A percentile compares a stretch with the other conserved stretches of the same genome.
phyloP scores from a whole-genome alignment of 163 green algal species.

The Chloroidium sp. region DNA sequence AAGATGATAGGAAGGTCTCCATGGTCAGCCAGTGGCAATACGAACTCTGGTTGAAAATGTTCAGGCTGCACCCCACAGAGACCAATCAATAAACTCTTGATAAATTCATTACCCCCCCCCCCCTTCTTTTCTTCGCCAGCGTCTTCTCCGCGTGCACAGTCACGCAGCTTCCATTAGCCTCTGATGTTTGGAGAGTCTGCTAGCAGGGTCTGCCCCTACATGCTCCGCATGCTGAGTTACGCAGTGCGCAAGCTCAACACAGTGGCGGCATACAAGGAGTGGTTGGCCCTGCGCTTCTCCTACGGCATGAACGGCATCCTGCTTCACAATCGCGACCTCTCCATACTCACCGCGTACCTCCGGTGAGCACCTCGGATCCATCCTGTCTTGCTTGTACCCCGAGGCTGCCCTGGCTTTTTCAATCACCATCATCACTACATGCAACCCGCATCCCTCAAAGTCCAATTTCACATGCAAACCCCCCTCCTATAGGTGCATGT shows the following conservation, averaged over 20 bases:
- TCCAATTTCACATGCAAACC: not conserved
- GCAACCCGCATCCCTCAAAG: not conserved
- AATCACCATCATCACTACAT: too few species aligned
- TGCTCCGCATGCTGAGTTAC: constrained; percentile 24
- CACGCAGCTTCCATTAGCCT: too few species aligned
- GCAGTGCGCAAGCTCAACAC: constrained; percentile 20
- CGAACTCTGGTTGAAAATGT: too few species aligned
- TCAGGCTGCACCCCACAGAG: too few species aligned
- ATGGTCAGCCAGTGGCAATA: too few species aligned
- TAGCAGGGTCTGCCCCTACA: constrained; percentile 26
- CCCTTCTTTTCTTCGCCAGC: too few species aligned
- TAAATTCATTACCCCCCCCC: too few species aligned
- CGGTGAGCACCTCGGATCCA: constrained; percentile 1
- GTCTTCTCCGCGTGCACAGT: too few species aligned
- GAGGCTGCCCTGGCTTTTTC: not conserved
- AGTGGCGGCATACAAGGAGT: constrained; percentile 7
- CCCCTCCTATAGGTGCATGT: not conserved
- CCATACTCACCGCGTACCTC: constrained; percentile 17
- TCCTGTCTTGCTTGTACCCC: too few species aligned
- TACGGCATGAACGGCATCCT: constrained; percentile 49
- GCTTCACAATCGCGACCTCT: constrained; percentile 17
- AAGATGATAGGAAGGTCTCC: too few species aligned
- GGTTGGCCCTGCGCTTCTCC: constrained; percentile 29
- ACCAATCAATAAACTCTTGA: too few species aligned
- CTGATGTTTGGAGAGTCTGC: too few species aligned